These are phyloP conservation scores for Erysiphe neolycopersici DNA, from an alignment of 2,329 filamentous ascomycete genomes.

Conservation along the genomic window DNA sequence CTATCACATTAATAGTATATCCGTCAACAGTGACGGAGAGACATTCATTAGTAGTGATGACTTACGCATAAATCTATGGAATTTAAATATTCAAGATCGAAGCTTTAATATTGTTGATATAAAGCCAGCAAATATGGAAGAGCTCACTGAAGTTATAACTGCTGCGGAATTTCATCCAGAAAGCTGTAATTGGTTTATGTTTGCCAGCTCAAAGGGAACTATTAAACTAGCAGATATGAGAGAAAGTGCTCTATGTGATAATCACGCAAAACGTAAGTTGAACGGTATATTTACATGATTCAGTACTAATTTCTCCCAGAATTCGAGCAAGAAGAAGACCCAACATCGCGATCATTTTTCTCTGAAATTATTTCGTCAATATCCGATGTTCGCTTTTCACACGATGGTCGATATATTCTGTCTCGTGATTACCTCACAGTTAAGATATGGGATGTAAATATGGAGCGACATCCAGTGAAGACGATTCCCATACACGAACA, in stretches of 20 bases:
- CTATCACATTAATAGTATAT: conserved; percentile 99
- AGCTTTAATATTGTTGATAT: conserved; percentile 99
- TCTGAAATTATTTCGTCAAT: conserved; percentile 99
- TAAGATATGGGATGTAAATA: conserved; percentile 99
- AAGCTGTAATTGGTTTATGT: conserved; percentile 99
- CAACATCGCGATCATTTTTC: conserved; percentile 91
- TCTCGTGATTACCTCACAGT: conserved; percentile 95
- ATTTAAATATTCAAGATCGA: conserved; percentile 95
- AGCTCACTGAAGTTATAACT: conserved; percentile 94
- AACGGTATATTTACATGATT: neutral
- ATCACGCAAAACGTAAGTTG: conserved; percentile 62
- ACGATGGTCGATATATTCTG: conserved; percentile 88
- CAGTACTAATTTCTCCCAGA: conserved; percentile 28
- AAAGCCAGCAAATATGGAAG: conserved; percentile 99
- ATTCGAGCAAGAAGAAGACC: conserved; percentile 97
- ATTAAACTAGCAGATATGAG: conserved; percentile 98
- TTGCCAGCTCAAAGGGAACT: conserved; percentile 93
- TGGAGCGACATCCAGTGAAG: conserved; percentile 93
- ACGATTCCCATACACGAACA: conserved; percentile 98
- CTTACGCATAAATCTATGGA: conserved; percentile 93
- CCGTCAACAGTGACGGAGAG: conserved; percentile 98
- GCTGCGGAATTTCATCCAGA: conserved; percentile 90
- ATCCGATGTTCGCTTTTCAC: conserved; percentile 90
- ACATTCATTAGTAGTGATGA: conserved; percentile 99
- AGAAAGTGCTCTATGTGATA: conserved; percentile 82